Evolutionary conservation across 169 alveolate species (phyloP).

Genomic region (Cyclospora cayetanensis): DNA sequence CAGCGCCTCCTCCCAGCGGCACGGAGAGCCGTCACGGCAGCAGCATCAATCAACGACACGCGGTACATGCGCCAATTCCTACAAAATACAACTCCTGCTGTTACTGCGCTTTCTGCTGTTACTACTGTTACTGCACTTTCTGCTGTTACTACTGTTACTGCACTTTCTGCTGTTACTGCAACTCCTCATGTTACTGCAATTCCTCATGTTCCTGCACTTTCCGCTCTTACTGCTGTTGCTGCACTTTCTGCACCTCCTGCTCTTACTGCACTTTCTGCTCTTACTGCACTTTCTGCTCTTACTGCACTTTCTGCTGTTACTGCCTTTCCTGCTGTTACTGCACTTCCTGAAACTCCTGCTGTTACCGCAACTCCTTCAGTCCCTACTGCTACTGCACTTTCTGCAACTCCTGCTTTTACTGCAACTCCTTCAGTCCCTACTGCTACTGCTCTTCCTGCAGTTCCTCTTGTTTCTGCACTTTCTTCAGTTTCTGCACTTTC

Average conservation of each 20-base stretch:
- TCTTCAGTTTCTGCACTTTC: not conserved
- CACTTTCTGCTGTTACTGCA: not conserved
- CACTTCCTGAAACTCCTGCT: not conserved
- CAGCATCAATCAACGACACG: constrained; percentile 17
- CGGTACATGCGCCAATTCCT: not conserved
- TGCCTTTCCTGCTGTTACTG: not conserved
- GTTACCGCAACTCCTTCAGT: not conserved
- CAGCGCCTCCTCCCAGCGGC: not conserved
- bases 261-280: not conserved
- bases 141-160: not conserved
- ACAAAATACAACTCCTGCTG: not conserved
- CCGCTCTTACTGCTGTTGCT: not conserved
- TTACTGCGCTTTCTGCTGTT: not conserved
- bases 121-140: not conserved
- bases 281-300: not conserved
- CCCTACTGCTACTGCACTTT: not conserved
- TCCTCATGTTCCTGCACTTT: not conserved
- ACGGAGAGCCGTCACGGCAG: not conserved
- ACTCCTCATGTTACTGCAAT: not conserved
- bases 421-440: not conserved
- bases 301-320: not conserved
- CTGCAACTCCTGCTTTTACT: not conserved
- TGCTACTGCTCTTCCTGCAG: not conserved
- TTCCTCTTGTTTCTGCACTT: not conserved
- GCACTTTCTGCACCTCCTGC: not conserved